Conservation (phyloP, 2,329 filamentous ascomycete species). For the Diaporthe sp. region DNA sequence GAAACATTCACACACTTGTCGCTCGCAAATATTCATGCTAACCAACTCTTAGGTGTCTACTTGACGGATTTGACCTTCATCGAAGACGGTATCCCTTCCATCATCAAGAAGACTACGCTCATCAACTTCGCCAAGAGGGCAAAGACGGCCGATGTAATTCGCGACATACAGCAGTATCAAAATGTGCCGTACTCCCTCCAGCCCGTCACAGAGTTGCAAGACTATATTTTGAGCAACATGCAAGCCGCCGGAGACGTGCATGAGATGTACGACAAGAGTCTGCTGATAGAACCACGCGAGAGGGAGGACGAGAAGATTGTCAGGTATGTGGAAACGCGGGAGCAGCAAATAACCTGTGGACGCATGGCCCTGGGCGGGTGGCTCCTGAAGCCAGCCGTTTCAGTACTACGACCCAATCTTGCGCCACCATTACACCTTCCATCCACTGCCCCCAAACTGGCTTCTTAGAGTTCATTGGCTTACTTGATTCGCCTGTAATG, state of each 20-base stretch:
- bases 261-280: slow-evolving; percentile 99
- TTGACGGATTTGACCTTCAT: slow-evolving; percentile 98
- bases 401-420: slow-evolving; percentile 33
- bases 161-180: slow-evolving; percentile 98
- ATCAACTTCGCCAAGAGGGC: slow-evolving; percentile 99
- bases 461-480: slow-evolving; percentile 39
- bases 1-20: neutral
- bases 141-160: slow-evolving; percentile 98
- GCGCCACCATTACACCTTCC: slow-evolving; percentile 21
- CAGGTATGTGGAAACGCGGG: slow-evolving; percentile 74
- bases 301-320: slow-evolving; percentile 99
- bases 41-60: slow-evolving; percentile 81
- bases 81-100: slow-evolving; percentile 95
- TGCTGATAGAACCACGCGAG: slow-evolving; percentile 93
- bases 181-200: slow-evolving; percentile 96
- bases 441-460: neutral
- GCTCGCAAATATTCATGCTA: slow-evolving; percentile 38
- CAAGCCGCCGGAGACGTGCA: slow-evolving; percentile 95
- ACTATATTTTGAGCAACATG: slow-evolving; percentile 98
- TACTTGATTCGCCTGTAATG: slow-evolving; percentile 44
- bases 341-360: slow-evolving; percentile 46
- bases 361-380: slow-evolving; percentile 38
- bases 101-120: slow-evolving; percentile 95
- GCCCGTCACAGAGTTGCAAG: slow-evolving; percentile 90
- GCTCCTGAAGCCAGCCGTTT: slow-evolving; percentile 36